Evolutionary conservation across 768 basidiomycete genomes (phyloP).

Genomic region (Boletus barrowsii): DNA sequence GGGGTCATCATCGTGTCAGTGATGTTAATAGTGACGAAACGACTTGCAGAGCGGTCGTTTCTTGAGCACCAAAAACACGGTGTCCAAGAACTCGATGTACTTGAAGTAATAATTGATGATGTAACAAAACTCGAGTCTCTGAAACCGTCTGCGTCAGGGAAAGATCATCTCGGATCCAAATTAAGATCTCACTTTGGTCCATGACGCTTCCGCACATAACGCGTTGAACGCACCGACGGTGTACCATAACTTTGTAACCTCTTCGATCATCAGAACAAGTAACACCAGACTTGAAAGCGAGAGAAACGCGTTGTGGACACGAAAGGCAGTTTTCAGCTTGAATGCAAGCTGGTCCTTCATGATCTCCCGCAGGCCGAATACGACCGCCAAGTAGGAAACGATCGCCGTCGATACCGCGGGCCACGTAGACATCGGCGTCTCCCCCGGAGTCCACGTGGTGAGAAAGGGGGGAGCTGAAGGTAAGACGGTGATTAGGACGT

Average conservation of each 20-base stretch:
- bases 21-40: not conserved
- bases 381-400: conserved; percentile 72
- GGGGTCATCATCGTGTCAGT: not conserved
- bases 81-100: conserved; percentile 92
- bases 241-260: conserved; percentile 72
- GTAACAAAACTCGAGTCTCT: conserved; percentile 93
- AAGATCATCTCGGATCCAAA: not conserved
- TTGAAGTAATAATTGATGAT: conserved; percentile 98
- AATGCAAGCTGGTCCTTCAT: conserved; percentile 74
- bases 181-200: conserved; percentile 69
- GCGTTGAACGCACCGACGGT: conserved; percentile 69
- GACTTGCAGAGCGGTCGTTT: conserved; percentile 89
- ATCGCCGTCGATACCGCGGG: conserved; percentile 67
- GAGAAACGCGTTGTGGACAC: conserved; percentile 82
- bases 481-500: not conserved
- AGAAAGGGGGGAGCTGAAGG: conserved; percentile 49
- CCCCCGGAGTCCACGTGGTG: conserved; percentile 65
- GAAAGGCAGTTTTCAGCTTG: conserved; percentile 75
- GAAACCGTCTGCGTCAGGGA: conserved; percentile 5
- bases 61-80: conserved; percentile 92
- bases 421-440: conserved; percentile 77
- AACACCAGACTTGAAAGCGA: conserved; percentile 78
- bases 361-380: conserved; percentile 76
- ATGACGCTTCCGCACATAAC: conserved; percentile 70
- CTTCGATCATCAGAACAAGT: conserved; percentile 79